These are phyloP conservation scores for Verticillium zaregamsianum DNA, from an alignment of 2,329 filamentous ascomycete genomes.

Conservation along the genomic window DNA sequence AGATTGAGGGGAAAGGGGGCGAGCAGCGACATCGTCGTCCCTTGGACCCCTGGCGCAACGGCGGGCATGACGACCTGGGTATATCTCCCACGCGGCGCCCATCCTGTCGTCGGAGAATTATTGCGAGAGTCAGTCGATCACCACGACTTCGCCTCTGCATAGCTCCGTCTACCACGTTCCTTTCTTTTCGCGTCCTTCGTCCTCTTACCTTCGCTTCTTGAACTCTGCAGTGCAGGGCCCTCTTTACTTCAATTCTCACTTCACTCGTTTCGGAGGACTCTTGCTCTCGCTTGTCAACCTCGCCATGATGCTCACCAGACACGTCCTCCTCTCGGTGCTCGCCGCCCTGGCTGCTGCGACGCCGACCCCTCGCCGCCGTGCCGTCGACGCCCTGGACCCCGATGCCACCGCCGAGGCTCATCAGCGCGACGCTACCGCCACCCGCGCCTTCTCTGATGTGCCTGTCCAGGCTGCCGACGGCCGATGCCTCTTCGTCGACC, in stretches of 20 bases:
- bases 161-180: conserved; percentile 14
- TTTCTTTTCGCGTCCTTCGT: conserved; percentile 7
- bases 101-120: background rate
- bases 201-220: conserved; percentile 13
- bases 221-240: conserved; percentile 25
- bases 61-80: background rate
- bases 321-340: conserved; percentile 20
- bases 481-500: conserved; percentile 40
- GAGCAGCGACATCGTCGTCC: background rate
- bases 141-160: conserved; percentile 14
- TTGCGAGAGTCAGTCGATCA: background rate
- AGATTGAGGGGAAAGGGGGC: background rate
- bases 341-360: conserved; percentile 18
- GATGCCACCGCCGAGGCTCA: conserved; percentile 40
- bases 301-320: conserved; percentile 15
- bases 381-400: conserved; percentile 36
- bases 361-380: conserved; percentile 23
- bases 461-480: conserved; percentile 40
- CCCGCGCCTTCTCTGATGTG: conserved; percentile 37
- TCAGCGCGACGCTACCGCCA: conserved; percentile 37
- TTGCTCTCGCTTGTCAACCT: conserved; percentile 2
- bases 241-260: conserved; percentile 12
- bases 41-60: background rate
- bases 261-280: background rate
- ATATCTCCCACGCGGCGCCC: background rate